Base-by-base conservation (phyloP, 2,329 filamentous ascomycete genomes). In the Venturia asperata region DNA sequence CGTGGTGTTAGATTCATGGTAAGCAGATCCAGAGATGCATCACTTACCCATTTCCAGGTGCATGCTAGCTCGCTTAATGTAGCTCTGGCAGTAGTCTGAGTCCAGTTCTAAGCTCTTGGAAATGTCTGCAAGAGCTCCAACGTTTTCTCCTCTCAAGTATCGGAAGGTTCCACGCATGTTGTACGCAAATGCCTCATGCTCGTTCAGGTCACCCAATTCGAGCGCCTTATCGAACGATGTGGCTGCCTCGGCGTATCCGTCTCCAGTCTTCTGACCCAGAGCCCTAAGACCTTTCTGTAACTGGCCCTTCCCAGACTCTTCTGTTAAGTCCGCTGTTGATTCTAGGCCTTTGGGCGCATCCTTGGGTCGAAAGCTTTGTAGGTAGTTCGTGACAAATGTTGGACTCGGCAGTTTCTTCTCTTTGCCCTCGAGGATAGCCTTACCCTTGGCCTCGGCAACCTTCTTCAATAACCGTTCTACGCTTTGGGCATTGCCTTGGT, bases 41-140 rank as follows among this genome's bases (percentile, higher is more conserved):
- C 17, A 24, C 84, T 71, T 82, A 89, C 89, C 92, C 67, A 94
- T 87, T 79, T 99, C 94, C 47, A 99, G 83, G 76, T 95, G 91
- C 88, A 99, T 96, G 83, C 92, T 97, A 65, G 94, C 94, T 67
- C 94, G 89, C 84, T 99, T 99, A 80, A 99, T 96, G 77, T 95
- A 97, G 80, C 91, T 96, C 80, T 99, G 94, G 9, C 92, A 95
- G 79, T 97, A 82, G 10, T 85, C 82, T 17, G 91, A 90, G 72
- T 97, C 88, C 60, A 97, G 81, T 77, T 96, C 91, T 66, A 97
- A 89, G 76, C 91, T 96, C 85, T 90, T 94, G 77, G 92, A 91
- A 73, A 99, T 84, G 74, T 97, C 94, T 37, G 83, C 80, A 69
- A 97, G 82, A 3, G 94, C 94, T 67, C 88, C 85, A 64, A 89